Base-by-base conservation (phyloP, 2,329 filamentous ascomycete genomes). In the Clonostachys solani region DNA sequence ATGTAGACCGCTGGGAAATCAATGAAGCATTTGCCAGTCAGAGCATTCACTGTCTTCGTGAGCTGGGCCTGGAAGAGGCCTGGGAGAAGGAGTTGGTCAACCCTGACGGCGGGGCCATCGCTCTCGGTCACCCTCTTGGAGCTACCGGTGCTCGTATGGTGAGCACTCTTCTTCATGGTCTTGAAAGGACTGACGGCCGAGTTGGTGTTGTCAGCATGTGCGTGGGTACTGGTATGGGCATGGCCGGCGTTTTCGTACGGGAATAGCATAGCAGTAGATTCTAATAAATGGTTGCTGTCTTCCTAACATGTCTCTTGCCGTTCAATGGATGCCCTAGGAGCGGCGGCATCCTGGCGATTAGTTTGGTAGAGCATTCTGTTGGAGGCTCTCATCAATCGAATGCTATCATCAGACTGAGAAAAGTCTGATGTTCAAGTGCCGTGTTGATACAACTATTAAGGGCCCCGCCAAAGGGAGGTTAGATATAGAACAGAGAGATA, bases 1-100 rank as follows among this genome's bases (percentile, higher is more conserved):
- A 96, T 49, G 80, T 97, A 0, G 79, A 85, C 35, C 73, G 94
- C 12, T 96, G 91, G 91, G 92, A 96, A 74, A 87, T 96, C 66
- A 96, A 96, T 65, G 92, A 96, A 78, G 82, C 83, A 6, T 86
- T 86, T 65, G 82, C 82, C 4, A 83, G 78, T 56, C 82, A 86
- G 66, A 73, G 80, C 2, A 66, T 86, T 6, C 77, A 95, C 68
- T 92, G 86, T 56, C 69, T 92, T 42, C 73, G 89, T 50, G 78
- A 82, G 58, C 62, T 94, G 12, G 86, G 84, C 0, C 70, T 92
- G 46, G 83, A 83, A 63, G 63, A 69, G 58, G 80, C 60, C 54
- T 83, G 75, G 70, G 77, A 84, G 56, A 68, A 79, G 47, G 81
- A 80, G 7, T 85, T 80, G 67, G 87, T 96, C 16, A 97, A 97